These are phyloP conservation scores for Ampelocalamus luodianensis DNA, from an alignment of 176 grass and related monocot genomes.

Conservation along the genomic window DNA sequence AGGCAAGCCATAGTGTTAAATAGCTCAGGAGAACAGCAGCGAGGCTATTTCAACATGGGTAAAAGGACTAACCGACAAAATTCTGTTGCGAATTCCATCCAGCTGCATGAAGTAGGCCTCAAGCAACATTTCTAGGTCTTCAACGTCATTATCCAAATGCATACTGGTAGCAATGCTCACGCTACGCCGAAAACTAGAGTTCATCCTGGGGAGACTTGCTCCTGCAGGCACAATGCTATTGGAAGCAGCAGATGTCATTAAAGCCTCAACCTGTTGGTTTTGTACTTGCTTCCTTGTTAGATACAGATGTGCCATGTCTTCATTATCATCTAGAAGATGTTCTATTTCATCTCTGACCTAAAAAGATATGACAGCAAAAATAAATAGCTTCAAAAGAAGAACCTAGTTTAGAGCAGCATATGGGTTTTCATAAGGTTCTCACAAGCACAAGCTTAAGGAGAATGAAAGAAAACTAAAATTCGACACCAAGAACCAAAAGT, in stretches of 20 bases:
- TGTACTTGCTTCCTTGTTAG: conserved; percentile 95
- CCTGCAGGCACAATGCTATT: conserved; percentile 74
- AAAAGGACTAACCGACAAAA: conserved; percentile 84
- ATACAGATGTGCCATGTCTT: conserved; percentile 96
- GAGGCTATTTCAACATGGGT: not conserved
- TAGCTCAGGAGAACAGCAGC: conserved; percentile 5
- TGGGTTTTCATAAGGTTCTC: conserved; percentile 26
- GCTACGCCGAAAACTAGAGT: conserved; percentile 66
- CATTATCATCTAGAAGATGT: conserved; percentile 97
- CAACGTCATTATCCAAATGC: conserved; percentile 90
- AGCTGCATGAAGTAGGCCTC: conserved; percentile 99
- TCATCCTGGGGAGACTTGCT: conserved; percentile 55
- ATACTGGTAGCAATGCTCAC: conserved; percentile 83
- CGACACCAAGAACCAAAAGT: not conserved
- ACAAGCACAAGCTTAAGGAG: conserved; percentile 5
- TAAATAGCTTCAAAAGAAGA: conserved; percentile 22
- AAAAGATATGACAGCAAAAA: not conserved
- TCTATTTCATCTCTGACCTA: conserved; percentile 99
- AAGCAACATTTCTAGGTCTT: conserved; percentile 98
- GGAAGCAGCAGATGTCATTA: conserved; percentile 77
- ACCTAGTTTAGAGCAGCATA: conserved; percentile 18
- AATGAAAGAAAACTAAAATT: not conserved
- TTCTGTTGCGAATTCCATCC: conserved; percentile 95
- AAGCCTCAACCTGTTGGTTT: conserved; percentile 83
- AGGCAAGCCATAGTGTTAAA: not conserved